These are phyloP conservation scores for Pachyrhizus erosus DNA, from an alignment of 306 rosid genomes.

Conservation along the genomic window DNA sequence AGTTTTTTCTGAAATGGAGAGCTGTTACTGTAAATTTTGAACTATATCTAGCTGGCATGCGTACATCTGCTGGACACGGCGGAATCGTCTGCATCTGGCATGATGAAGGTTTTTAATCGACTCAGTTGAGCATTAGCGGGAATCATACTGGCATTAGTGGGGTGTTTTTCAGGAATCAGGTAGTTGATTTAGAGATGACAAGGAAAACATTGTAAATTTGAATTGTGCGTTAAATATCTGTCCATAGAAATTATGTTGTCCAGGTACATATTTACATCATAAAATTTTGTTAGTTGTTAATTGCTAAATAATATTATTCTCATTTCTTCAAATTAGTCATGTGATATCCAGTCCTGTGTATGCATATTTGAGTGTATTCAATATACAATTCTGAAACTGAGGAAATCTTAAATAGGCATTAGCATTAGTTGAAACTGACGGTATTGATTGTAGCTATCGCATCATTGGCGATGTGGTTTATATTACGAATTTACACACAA, in stretches of 20 bases:
- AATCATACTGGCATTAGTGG: constrained; percentile 29
- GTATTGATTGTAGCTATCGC: not conserved
- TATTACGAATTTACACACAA: not conserved
- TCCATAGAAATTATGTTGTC: constrained; percentile 62
- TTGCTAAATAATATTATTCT: constrained; percentile 50
- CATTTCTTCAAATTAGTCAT: constrained; percentile 37
- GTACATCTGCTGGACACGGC: constrained; percentile 50
- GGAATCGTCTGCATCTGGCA: constrained; percentile 47
- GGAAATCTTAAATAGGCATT: not conserved
- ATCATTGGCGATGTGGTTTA: not conserved
- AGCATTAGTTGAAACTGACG: not conserved
- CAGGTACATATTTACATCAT: constrained; percentile 41
- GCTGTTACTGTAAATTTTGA: constrained; percentile 54
- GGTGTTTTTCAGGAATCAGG: constrained; percentile 45
- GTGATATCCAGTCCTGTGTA: not conserved
- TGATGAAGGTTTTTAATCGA: constrained; percentile 42
- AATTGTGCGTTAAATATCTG: constrained; percentile 57
- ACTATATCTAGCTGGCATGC: constrained; percentile 52
- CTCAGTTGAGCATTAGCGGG: constrained; percentile 46
- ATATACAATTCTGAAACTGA: not conserved
- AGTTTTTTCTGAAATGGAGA: constrained; percentile 43
- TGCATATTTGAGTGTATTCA: not conserved
- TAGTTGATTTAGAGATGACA: constrained; percentile 52
- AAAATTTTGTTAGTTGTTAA: constrained; percentile 39
- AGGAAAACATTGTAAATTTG: constrained; percentile 72